Base-by-base conservation (phyloP, 2,329 filamentous ascomycete species). In the Truncatella angustata region DNA sequence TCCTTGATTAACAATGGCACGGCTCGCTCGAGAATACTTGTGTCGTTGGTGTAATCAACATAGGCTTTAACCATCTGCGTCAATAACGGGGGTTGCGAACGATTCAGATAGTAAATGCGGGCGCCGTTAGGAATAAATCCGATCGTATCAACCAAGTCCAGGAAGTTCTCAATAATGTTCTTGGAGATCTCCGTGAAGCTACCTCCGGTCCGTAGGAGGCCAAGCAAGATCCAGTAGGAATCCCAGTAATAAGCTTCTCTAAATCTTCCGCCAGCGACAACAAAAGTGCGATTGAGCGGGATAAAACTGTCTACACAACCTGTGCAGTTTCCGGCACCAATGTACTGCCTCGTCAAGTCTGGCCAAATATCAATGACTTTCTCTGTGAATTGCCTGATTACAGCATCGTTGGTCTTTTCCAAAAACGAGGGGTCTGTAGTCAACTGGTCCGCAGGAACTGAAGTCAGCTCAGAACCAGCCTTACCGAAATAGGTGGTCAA, bases 161-260 rank as follows among this genome's bases (percentile, higher is more conserved):
- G 69, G 58, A 88, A 88, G 63, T 88, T 88, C 61, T 87, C 83
- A 55, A 88, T 85, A 26, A 82, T 85, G 66, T 88, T 86, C 62
- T 63, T 67, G 40, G 10, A 20, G 54, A 88, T 85, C 30, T 80
- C 67, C 5, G 79, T 78, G 56, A 87, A 88, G 40, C 78, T 77
- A 34, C 85, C 85, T 14, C 82, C 78, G 0, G 84, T 87, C 43
- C 85, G 78, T 30, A 88, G 68, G 21, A 88, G 73, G 21, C 85
- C 85, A 67, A 86, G 80, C 43, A 88, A 60, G 45, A 87, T 85
- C 84, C 82, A 87, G 70, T 80, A 87, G 28, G 82, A 84, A 65
- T 88, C 84, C 85, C 85, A 88, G 66, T 88, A 88, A 63, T 88
- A 88, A 2, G 82, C 78, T 66, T 88, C 85, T 30, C 85, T 75